Conservation (phyloP, 306 rosid species). For the Lagenaria siceraria region DNA sequence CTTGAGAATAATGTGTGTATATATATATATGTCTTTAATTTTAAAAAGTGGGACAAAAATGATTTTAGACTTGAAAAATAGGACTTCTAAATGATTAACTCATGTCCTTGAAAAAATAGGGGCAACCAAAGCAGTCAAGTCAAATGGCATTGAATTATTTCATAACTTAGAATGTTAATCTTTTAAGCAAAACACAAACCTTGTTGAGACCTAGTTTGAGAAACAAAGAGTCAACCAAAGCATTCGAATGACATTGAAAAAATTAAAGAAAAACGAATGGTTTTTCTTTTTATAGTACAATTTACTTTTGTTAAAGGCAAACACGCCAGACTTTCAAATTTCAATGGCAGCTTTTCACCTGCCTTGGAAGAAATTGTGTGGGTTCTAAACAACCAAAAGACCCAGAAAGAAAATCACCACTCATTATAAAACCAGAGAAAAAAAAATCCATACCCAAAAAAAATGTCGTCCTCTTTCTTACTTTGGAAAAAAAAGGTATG, state of each 20-base stretch:
- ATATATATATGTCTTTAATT: too few relatives aligned
- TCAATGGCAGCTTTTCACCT: not conserved
- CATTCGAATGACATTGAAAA: not conserved
- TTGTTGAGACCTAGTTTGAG: too few relatives aligned
- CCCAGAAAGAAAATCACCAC: not conserved
- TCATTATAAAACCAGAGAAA: not conserved
- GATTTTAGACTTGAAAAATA: too few relatives aligned
- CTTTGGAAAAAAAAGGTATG: not conserved
- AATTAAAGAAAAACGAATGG: not conserved
- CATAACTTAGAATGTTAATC: too few relatives aligned
- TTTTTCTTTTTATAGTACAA: not conserved
- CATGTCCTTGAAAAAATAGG: too few relatives aligned
- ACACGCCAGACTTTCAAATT: not conserved
- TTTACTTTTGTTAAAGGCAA: not conserved
- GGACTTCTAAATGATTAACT: too few relatives aligned
- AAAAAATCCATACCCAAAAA: not conserved
- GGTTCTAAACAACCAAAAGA: not conserved
- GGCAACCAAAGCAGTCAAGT: too few relatives aligned
- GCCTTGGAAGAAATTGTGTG: not conserved
- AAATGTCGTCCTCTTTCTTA: not conserved
- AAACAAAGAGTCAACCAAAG: too few relatives aligned
- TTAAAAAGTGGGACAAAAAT: too few relatives aligned
- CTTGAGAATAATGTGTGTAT: too few relatives aligned
- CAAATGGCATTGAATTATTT: too few relatives aligned
- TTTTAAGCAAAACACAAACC: too few relatives aligned